These are phyloP conservation scores for Pseudotulostoma volvatum DNA, from an alignment of 495 filamentous ascomycete genomes.

Conservation along the genomic window DNA sequence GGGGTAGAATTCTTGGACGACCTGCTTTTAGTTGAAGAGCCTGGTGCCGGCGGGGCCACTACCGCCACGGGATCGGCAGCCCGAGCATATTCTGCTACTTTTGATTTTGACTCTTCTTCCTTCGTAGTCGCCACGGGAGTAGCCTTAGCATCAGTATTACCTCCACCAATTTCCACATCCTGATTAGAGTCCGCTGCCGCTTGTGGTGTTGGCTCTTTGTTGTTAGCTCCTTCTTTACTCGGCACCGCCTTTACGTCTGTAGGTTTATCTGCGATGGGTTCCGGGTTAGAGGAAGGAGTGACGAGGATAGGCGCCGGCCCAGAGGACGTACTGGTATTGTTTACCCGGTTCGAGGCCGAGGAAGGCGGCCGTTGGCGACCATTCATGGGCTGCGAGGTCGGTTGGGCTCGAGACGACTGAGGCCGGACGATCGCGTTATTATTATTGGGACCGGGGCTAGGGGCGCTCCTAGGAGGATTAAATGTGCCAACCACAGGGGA, in stretches of 20 bases:
- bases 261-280: slow-evolving; percentile 16
- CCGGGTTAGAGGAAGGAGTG: slow-evolving; percentile 2
- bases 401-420: slow-evolving; percentile 39
- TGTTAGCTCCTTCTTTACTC: slow-evolving; percentile 16
- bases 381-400: slow-evolving; percentile 29
- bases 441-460: slow-evolving; percentile 25
- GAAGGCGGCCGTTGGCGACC: slow-evolving; percentile 42
- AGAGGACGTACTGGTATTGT: slow-evolving; percentile 15
- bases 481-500: slow-evolving; percentile 55
- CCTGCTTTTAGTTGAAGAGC: slow-evolving; percentile 15
- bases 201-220: slow-evolving; percentile 12
- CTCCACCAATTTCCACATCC: slow-evolving; percentile 12
- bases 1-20: slow-evolving; percentile 46
- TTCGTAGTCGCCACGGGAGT: slow-evolving; percentile 11
- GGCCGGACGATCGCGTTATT: slow-evolving; percentile 30
- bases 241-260: slow-evolving; percentile 18
- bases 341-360: slow-evolving; percentile 36
- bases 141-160: slow-evolving; percentile 23
- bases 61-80: slow-evolving; percentile 7
- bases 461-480: slow-evolving; percentile 28
- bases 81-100: slow-evolving; percentile 16
- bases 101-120: slow-evolving; percentile 20
- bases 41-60: not conserved
- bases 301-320: not conserved
- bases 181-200: slow-evolving; percentile 12